Evolutionary conservation across 148 eudicot species (phyloP).

Genomic region (Silene uniflora): DNA sequence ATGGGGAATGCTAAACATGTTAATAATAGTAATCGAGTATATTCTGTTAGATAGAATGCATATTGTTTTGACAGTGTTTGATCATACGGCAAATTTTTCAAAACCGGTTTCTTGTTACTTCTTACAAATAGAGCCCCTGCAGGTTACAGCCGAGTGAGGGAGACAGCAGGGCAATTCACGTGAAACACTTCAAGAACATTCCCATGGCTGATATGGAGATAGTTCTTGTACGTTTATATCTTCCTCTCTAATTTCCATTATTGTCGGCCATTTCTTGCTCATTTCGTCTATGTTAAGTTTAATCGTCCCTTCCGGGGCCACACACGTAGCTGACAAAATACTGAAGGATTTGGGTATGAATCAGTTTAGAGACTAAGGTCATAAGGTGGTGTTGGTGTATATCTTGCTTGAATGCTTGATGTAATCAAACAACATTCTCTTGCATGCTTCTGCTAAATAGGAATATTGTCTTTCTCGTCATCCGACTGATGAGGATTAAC

Average conservation of each 20-base stretch:
- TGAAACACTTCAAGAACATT: slow-evolving; percentile 88
- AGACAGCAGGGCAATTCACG: slow-evolving; percentile 52
- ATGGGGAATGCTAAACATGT: too few species aligned
- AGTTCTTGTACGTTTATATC: slow-evolving; percentile 51
- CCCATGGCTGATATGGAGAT: slow-evolving; percentile 99
- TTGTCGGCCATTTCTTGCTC: background rate
- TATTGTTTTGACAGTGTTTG: background rate
- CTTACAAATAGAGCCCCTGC: slow-evolving; percentile 26
- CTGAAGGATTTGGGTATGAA: too few species aligned
- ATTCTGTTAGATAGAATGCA: background rate
- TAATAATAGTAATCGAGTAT: background rate
- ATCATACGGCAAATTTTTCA: background rate
- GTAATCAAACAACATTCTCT: too few species aligned
- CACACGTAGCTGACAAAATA: too few species aligned
- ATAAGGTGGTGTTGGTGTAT: too few species aligned
- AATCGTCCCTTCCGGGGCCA: too few species aligned
- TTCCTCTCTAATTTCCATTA: background rate
- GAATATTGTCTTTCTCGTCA: too few species aligned
- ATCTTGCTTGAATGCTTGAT: too few species aligned
- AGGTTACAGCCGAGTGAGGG: slow-evolving; percentile 22
- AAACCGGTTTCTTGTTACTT: slow-evolving; percentile 8
- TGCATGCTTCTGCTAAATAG: background rate
- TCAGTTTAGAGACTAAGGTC: too few species aligned
- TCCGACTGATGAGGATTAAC: background rate
- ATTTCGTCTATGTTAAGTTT: background rate